phyloP scores from a whole-genome alignment of 257 asterid species.

The Solanum neorickii region DNA sequence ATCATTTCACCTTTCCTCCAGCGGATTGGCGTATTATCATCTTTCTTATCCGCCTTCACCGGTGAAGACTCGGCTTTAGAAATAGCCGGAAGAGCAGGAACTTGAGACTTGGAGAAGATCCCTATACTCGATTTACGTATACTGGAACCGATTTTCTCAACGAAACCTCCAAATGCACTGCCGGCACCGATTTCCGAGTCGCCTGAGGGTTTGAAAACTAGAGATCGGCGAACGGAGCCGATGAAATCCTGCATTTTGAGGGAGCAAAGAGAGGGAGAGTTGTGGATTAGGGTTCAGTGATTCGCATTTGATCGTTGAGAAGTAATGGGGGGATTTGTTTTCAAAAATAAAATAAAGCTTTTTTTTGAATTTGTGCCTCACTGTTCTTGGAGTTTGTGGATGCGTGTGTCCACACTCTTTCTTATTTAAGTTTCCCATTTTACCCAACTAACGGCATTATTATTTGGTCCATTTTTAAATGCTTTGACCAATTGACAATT shows the following conservation, averaged over 20 bases:
- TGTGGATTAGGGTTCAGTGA: conserved; percentile 15
- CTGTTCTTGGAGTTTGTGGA: background rate
- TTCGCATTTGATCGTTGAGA: conserved; percentile 24
- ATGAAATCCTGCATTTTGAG: conserved; percentile 76
- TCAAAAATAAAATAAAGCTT: conserved; percentile 31
- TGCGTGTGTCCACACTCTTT: background rate
- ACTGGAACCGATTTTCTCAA: conserved; percentile 88
- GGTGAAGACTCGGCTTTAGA: conserved; percentile 11
- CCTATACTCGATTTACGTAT: conserved; percentile 89
- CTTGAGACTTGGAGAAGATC: conserved; percentile 50
- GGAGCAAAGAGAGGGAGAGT: background rate
- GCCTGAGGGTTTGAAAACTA: conserved; percentile 71
- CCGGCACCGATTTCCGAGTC: conserved; percentile 9
- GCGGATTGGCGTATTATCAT: conserved; percentile 58
- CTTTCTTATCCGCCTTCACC: conserved; percentile 15
- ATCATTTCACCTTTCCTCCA: conserved; percentile 96
- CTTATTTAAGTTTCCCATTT: background rate
- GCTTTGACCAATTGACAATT: background rate
- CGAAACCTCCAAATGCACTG: conserved; percentile 66
- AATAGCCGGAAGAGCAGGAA: conserved; percentile 47
- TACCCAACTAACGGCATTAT: background rate
- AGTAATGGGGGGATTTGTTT: conserved; percentile 8
- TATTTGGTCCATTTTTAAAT: background rate
- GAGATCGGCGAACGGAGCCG: conserved; percentile 92
- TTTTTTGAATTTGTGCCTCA: background rate